Evolutionary conservation across 75 land plant genomes (phyloP), one percentile per base, ranked within the genome.

Genomic region (Pinus albicaulis): DNA sequence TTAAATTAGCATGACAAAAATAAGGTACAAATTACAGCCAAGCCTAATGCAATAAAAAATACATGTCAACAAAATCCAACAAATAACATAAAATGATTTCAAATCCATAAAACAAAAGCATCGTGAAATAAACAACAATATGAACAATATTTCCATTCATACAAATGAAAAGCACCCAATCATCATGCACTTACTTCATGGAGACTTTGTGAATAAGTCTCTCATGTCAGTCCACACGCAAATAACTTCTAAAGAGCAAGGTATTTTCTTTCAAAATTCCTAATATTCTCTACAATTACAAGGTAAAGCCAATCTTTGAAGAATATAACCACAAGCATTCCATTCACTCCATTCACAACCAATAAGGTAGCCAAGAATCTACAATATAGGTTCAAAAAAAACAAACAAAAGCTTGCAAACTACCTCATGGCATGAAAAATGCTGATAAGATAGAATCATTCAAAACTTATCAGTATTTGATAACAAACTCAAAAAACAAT

Each of bases 171-270:
- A n/a, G n/a, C n/a, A n/a, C n/a, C n/a, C n/a, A n/a, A n/a, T n/a
- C n/a, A n/a, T n/a, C n/a, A n/a, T n/a, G n/a, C n/a, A n/a, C n/a
- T n/a, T n/a, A n/a, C n/a, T n/a, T n/a, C n/a, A n/a, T n/a, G n/a
- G n/a, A n/a, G n/a, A n/a, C n/a, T n/a, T n/a, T n/a, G n/a, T n/a
- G n/a, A n/a, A n/a, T n/a, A n/a, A n/a, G n/a, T n/a, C n/a, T n/a
- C n/a, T n/a, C n/a, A n/a, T n/a, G n/a, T n/a, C n/a, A n/a, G n/a
- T 60, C 94, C 94, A 89, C 94, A 92, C 82, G 89, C 92, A 88
- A 92, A 92, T 87, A 92, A 90, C 90, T 92, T 92, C 83, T 92
- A 86, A 74, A 87, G 92, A 72, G 82, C 92, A 74, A 92, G 92
- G 81, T 85, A n/a, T n/a, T n/a, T n/a, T n/a, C n/a, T n/a, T n/a